Evolutionary conservation across 257 asterid genomes (phyloP).

Genomic region (Solanum chilense): DNA sequence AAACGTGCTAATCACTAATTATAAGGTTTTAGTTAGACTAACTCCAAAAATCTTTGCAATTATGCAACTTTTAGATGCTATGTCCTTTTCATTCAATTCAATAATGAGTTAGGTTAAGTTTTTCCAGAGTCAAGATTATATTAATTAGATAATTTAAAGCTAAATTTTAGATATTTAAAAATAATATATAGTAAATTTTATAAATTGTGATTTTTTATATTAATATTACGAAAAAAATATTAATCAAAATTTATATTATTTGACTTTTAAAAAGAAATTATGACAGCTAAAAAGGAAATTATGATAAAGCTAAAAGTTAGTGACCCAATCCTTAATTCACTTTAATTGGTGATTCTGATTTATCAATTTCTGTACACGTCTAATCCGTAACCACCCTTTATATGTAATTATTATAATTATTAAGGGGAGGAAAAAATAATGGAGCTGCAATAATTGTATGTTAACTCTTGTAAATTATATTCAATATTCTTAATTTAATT

Average conservation of each 20-base stretch:
- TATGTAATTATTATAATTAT: background rate
- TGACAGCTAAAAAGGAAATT: too few relatives aligned
- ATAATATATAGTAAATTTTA: too few relatives aligned
- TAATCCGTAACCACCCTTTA: background rate
- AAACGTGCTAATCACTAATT: background rate
- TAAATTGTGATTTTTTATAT: too few relatives aligned
- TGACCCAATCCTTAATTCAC: background rate
- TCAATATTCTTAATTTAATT: background rate
- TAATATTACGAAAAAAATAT: too few relatives aligned
- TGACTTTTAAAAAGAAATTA: too few relatives aligned
- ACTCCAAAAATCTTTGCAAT: background rate
- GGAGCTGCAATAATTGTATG: background rate
- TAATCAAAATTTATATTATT: too few relatives aligned
- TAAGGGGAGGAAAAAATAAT: background rate
- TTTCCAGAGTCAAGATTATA: too few relatives aligned
- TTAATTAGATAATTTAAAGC: too few relatives aligned
- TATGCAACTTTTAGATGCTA: background rate
- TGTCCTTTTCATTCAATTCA: background rate
- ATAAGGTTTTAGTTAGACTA: background rate
- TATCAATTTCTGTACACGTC: background rate
- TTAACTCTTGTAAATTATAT: background rate
- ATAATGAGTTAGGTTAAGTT: background rate
- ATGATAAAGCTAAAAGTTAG: background rate
- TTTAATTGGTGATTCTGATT: background rate
- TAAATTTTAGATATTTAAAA: too few relatives aligned